These are phyloP conservation scores for Corrigiola litoralis DNA, from an alignment of 179 eudicot species.

Conservation along the genomic window DNA sequence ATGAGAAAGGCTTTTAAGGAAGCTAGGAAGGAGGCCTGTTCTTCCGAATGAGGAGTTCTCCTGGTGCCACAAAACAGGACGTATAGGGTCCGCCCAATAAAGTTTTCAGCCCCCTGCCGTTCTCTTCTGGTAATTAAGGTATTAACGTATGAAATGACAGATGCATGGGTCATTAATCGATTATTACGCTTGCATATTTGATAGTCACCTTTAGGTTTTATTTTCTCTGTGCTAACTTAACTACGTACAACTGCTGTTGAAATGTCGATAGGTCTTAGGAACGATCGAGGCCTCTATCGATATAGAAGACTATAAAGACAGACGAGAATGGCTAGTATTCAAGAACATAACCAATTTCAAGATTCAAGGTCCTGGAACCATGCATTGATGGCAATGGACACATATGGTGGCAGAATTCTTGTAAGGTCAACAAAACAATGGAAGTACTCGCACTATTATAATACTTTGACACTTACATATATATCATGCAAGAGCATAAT, in stretches of 20 bases:
- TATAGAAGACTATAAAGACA: conserved; percentile 32
- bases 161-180: not conserved
- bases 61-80: conserved; percentile 42
- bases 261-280: conserved; percentile 44
- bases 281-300: conserved; percentile 44
- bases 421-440: conserved; percentile 43
- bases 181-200: too few species aligned
- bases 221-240: not conserved
- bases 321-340: conserved; percentile 46
- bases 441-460: conserved; percentile 13
- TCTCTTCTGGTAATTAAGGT: conserved; percentile 41
- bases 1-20: conserved; percentile 63
- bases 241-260: not conserved
- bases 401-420: conserved; percentile 71
- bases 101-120: conserved; percentile 57
- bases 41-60: conserved; percentile 27
- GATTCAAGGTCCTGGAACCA: conserved; percentile 49
- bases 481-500: not conserved
- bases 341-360: conserved; percentile 23
- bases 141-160: not conserved
- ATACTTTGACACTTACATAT: not conserved
- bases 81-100: conserved; percentile 54
- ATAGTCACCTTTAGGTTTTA: not conserved
- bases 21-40: conserved; percentile 64
- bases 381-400: conserved; percentile 68